phyloP scores from a whole-genome alignment of 371 early-diverging fungal species.

The Mortierella sp. region DNA sequence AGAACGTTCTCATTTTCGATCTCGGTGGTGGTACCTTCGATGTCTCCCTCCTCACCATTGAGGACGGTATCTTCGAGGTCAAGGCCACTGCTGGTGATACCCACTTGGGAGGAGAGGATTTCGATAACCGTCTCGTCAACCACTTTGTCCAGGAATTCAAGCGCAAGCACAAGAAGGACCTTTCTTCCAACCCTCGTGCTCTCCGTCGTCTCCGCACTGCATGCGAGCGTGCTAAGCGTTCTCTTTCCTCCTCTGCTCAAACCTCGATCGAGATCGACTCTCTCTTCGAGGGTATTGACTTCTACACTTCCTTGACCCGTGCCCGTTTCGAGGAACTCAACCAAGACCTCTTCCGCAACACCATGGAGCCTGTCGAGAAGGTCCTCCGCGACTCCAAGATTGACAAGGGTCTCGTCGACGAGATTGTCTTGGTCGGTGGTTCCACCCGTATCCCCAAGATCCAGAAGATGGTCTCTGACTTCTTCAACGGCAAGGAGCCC shows the following conservation, averaged over 20 bases:
- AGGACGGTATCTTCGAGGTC: conserved; percentile 94
- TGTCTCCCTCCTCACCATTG: conserved; percentile 94
- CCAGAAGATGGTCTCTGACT: conserved; percentile 96
- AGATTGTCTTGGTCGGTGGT: conserved; percentile 99
- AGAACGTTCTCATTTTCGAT: conserved; percentile 95
- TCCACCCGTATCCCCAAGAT: conserved; percentile 99
- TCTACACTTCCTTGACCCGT: conserved; percentile 95
- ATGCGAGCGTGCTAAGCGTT: conserved; percentile 96
- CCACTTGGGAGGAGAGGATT: conserved; percentile 98
- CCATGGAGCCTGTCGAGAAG: conserved; percentile 96
- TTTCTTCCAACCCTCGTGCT: conserved; percentile 87
- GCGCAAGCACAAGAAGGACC: conserved; percentile 91
- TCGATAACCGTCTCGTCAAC: conserved; percentile 93
- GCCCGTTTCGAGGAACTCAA: conserved; percentile 98
- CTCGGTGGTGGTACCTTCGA: conserved; percentile 99
- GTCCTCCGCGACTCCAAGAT: conserved; percentile 93
- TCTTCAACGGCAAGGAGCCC: conserved; percentile 98
- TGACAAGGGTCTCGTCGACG: conserved; percentile 91
- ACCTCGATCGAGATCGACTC: conserved; percentile 96
- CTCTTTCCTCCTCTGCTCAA: conserved; percentile 89
- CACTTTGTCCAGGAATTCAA: conserved; percentile 92
- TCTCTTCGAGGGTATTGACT: conserved; percentile 92
- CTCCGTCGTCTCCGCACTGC: conserved; percentile 96
- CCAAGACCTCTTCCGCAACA: conserved; percentile 93
- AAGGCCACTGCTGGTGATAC: conserved; percentile 98